phyloP scores from a whole-genome alignment of 768 basidiomycete species.

The Auricularia heimuer region DNA sequence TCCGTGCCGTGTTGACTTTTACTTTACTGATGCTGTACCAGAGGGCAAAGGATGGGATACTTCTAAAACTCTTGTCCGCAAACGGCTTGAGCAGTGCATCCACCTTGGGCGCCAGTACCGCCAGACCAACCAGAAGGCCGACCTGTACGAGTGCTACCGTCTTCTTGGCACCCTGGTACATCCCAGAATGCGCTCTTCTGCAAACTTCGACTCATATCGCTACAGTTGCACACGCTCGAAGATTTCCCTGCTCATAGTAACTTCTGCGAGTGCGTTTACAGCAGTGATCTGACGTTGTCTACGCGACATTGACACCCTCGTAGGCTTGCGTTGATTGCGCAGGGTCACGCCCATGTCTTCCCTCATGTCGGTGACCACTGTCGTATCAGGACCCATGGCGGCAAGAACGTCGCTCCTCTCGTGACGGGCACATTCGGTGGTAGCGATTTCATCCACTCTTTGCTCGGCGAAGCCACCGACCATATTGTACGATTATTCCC shows the following conservation, averaged over 20 bases:
- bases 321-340: slow-evolving; percentile 50
- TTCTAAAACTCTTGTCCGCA: slow-evolving; percentile 65
- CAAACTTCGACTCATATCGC: neutral
- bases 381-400: slow-evolving; percentile 62
- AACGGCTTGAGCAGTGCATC: slow-evolving; percentile 69
- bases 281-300: neutral
- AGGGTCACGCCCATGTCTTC: slow-evolving; percentile 75
- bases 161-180: slow-evolving; percentile 62
- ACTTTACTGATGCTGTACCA: slow-evolving; percentile 14
- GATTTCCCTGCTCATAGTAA: slow-evolving; percentile 87
- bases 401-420: slow-evolving; percentile 67
- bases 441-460: slow-evolving; percentile 68
- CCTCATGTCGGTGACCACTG: slow-evolving; percentile 78
- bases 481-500: slow-evolving; percentile 33
- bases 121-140: slow-evolving; percentile 45
- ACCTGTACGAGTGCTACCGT: slow-evolving; percentile 71
- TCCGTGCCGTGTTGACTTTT: neutral
- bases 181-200: slow-evolving; percentile 9
- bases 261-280: slow-evolving; percentile 52
- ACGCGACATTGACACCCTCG: slow-evolving; percentile 23
- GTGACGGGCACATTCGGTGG: slow-evolving; percentile 78
- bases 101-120: slow-evolving; percentile 61
- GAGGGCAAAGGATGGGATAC: slow-evolving; percentile 82
- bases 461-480: slow-evolving; percentile 41
- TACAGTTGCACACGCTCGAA: slow-evolving; percentile 67